Evolutionary conservation across 2,329 filamentous ascomycete species (phyloP), one percentile per base, ranked within the genome.

Genomic region (Aulographum hederae): DNA sequence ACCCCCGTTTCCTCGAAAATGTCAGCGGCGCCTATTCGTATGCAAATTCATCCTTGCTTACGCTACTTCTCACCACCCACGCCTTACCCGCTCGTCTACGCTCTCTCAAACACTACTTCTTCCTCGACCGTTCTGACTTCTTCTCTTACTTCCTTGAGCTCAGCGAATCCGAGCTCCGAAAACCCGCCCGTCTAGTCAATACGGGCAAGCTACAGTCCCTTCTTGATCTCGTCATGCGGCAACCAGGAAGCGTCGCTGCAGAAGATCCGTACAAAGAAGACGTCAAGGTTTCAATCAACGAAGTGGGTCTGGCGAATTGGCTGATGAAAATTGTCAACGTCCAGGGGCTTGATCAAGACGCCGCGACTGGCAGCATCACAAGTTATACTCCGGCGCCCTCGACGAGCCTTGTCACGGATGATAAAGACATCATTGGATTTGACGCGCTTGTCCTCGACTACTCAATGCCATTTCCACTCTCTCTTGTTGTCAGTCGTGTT

Each of bases 61-160:
- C 84, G 37, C 66, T 98, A 0, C 72, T 98, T 3, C 65, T 98
- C 26, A 95, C 86, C 1, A 89, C 89, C 5, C 89, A 98, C 48
- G 80, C 80, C 10, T 67, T 98, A 4, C 85, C 86, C 1, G 78
- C 80, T 18, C 72, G 89, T 23, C 65, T 98, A 34, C 73, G 78
- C 28, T 95, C 86, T 11, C 63, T 98, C 25, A 98, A 98, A 52
- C 89, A 98, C 54, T 98, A 98, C 59, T 98, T 95, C 61, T 98
- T 98, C 63, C 73, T 98, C 38, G 86, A 95, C 44, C 78, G 85
- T 6, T 94, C 89, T 20, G 89, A 98, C 52, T 98, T 93, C 60
- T 95, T 98, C 54, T 84, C 84, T 3, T 92, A 95, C 54, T 98
- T 98, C 52, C 73, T 98, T 37, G 89, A 98, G 48, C 72, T 98